Evolutionary conservation across 768 basidiomycete genomes (phyloP).

Genomic region (Pilatotrama ljubarskyi): DNA sequence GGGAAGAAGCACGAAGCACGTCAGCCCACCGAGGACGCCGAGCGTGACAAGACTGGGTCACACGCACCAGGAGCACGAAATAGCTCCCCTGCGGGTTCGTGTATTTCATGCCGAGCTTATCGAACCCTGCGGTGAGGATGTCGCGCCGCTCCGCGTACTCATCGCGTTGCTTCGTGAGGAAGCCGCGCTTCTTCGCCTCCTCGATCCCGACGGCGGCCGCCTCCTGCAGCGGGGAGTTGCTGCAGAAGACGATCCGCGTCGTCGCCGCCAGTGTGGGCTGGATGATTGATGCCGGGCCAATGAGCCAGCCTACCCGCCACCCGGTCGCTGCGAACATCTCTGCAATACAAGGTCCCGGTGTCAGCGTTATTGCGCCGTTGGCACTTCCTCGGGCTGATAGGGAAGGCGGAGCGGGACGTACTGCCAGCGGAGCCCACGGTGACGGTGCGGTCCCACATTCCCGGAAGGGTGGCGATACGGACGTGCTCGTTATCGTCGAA

Average conservation of each 20-base stretch:
- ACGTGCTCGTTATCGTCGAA: conserved; percentile 88
- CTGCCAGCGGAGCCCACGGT: conserved; percentile 96
- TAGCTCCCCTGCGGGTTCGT: conserved; percentile 89
- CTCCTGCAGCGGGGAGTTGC: conserved; percentile 94
- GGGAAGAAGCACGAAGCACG: not conserved
- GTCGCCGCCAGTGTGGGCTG: conserved; percentile 85
- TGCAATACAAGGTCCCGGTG: conserved; percentile 32
- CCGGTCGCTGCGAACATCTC: conserved; percentile 97
- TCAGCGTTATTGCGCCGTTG: not conserved
- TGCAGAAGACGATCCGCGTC: conserved; percentile 94
- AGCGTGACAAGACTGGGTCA: not conserved
- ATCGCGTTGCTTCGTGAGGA: conserved; percentile 72
- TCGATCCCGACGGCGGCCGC: conserved; percentile 91
- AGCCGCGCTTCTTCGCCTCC: conserved; percentile 64
- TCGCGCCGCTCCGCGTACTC: conserved; percentile 83
- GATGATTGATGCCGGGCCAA: conserved; percentile 83
- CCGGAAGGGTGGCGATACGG: conserved; percentile 90
- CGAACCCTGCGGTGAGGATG: conserved; percentile 78
- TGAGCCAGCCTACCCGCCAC: conserved; percentile 97
- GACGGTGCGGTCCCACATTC: conserved; percentile 98
- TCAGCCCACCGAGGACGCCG: not conserved
- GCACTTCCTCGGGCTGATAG: conserved; percentile 1
- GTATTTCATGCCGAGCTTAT: conserved; percentile 80
- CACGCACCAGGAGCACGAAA: conserved; percentile 78
- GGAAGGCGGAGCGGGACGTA: conserved; percentile 35